Evolutionary conservation across 257 asterid genomes (phyloP).

Genomic region (Solanum sitiens): DNA sequence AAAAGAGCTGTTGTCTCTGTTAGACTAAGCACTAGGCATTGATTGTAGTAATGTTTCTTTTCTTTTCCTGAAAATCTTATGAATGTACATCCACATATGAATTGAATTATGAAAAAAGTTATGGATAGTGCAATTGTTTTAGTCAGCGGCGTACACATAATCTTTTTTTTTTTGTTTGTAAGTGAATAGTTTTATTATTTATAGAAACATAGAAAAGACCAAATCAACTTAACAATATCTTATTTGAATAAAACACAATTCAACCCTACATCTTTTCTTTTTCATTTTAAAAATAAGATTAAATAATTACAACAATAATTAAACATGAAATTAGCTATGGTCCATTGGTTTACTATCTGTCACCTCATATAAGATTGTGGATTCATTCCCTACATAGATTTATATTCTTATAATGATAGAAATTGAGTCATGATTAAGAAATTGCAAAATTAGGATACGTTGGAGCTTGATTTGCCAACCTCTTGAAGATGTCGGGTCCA

Average conservation of each 20-base stretch:
- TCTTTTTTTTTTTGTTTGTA: not conserved
- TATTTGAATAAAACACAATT: not conserved
- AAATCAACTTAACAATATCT: not conserved
- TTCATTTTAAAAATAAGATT: not conserved
- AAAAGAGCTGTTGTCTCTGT: not conserved
- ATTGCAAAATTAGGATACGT: not conserved
- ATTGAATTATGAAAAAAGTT: not conserved
- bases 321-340: not conserved
- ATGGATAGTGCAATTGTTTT: not conserved
- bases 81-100: not conserved
- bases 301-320: not conserved
- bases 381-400: not conserved
- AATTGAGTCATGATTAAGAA: not conserved
- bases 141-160: not conserved
- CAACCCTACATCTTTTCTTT: not conserved
- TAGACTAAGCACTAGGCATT: not conserved
- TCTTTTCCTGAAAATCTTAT: not conserved
- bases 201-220: not conserved
- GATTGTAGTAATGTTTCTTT: not conserved
- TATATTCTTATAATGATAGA: not conserved
- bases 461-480: not conserved
- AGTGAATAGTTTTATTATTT: not conserved
- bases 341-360: not conserved
- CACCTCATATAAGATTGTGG: not conserved
- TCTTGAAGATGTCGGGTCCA: not conserved